Evolutionary conservation across 148 eudicot species (phyloP).

Genomic region (Dianthus caryophyllus): DNA sequence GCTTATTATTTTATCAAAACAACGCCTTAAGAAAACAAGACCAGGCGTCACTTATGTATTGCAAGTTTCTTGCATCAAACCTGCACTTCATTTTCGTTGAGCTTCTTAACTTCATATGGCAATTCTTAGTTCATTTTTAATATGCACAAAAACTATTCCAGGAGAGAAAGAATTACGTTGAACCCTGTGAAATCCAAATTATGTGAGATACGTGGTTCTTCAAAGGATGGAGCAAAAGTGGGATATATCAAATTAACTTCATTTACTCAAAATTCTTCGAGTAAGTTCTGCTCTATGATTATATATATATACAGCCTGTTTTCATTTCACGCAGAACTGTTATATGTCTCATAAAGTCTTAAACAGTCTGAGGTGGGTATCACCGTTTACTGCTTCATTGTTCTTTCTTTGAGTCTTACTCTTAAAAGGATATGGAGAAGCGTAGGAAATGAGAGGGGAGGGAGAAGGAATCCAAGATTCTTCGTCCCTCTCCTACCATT

Average conservation of each 20-base stretch:
- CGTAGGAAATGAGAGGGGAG: neutral
- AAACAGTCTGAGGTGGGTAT: neutral
- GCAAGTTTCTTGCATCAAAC: neutral
- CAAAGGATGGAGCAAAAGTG: slow-evolving; percentile 55
- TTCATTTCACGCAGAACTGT: neutral
- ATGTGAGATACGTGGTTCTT: slow-evolving; percentile 63
- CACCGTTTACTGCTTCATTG: neutral
- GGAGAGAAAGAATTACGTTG: slow-evolving; percentile 75
- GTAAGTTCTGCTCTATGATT: slow-evolving; percentile 32
- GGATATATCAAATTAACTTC: slow-evolving; percentile 92
- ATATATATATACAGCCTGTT: no score
- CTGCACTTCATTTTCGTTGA: neutral
- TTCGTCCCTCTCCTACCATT: neutral
- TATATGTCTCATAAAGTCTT: neutral
- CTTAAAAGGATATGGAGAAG: neutral
- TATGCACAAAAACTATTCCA: slow-evolving; percentile 32
- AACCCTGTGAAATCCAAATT: slow-evolving; percentile 82
- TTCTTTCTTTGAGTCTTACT: neutral
- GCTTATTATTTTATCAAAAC: no score
- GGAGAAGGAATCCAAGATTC: slow-evolving; percentile 10
- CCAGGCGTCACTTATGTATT: no score
- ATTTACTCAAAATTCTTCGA: slow-evolving; percentile 90
- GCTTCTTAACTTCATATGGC: neutral
- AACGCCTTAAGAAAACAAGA: no score
- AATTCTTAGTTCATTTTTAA: neutral